Base-by-base conservation (phyloP, 768 basidiomycete species). In the Russula earlei region DNA sequence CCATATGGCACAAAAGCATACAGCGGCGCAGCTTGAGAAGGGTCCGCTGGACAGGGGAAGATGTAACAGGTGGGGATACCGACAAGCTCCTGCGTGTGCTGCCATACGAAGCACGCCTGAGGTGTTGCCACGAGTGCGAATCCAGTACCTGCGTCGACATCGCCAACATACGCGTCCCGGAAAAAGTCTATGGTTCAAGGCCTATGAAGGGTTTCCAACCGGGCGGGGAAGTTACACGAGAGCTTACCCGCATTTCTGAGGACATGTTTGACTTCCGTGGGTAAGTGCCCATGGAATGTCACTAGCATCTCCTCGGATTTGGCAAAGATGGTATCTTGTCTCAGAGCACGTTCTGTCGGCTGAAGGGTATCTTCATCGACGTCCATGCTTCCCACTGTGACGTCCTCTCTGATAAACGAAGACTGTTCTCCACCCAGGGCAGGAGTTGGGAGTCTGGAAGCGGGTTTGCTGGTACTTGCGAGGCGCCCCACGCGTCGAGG, bases 1-100 rank as follows among this genome's bases (percentile, higher is more conserved):
- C 78, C 78, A 63, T 79, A 79, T 15, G 88, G 85, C 20, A 90
- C 79, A 15, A 91, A 77, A 2, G 70, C 72, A 41, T 77, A 69
- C 43, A 72, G 66, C 5, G 77, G 76, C 9, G 74, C 61, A 66
- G n/a, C 75, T 75, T 69, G 82, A 77, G 37, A 80, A 71, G 79
- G 77, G 45, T 69, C 65, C 1, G 67, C 65, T 33, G 88, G 88
- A 65, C 84, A 87, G 11, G 82, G 74, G 62, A 91, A 87, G 43
- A 91, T 89, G 62, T 90, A 90, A 66, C 88, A 89, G 11, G 87
- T 90, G 9, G 86, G 85, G 34, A 79, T 81, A 25, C 85, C 82
- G 66, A 79, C 82, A 55, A 85, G 74, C 59, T 79, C 83, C 69
- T 85, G 82, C 41, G 82, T 77, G 71, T 90, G 84, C 58, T 87